Evolutionary conservation across 306 rosid genomes (phyloP).

Genomic region (Lupinus albus): DNA sequence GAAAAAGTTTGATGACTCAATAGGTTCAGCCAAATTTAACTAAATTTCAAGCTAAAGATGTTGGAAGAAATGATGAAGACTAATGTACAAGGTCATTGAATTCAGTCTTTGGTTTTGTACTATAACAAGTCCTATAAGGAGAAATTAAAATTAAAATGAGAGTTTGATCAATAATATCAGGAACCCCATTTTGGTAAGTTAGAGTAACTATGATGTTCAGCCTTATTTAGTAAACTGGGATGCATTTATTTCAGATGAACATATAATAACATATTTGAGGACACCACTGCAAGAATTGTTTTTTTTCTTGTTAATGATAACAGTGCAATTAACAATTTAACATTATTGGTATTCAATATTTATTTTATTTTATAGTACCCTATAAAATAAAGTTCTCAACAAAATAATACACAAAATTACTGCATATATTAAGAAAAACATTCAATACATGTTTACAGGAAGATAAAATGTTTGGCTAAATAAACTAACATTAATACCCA

Average conservation of each 20-base stretch:
- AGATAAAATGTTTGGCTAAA: too few relatives aligned
- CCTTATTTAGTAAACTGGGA: constrained; percentile 41
- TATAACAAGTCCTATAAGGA: constrained; percentile 27
- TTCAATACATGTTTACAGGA: too few relatives aligned
- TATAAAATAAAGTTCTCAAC: too few relatives aligned
- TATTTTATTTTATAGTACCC: too few relatives aligned
- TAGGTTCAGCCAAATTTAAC: constrained; percentile 41
- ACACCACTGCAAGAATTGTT: constrained; percentile 11
- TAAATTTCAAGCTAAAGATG: constrained; percentile 36
- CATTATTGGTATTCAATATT: too few relatives aligned
- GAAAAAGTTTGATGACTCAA: constrained; percentile 15
- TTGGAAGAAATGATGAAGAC: constrained; percentile 48
- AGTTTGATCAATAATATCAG: constrained; percentile 37
- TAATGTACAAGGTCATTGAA: constrained; percentile 31
- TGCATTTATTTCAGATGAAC: constrained; percentile 41
- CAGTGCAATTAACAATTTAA: neutral
- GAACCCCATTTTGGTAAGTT: constrained; percentile 27
- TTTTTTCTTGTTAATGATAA: constrained; percentile 3
- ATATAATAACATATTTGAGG: constrained; percentile 1
- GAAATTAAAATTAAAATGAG: constrained; percentile 43
- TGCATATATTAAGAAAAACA: too few relatives aligned
- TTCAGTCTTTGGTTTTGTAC: constrained; percentile 20
- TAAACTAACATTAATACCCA: too few relatives aligned
- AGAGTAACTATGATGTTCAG: constrained; percentile 45
- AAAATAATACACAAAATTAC: too few relatives aligned